These are phyloP conservation scores for Bondarzewia mesenterica DNA, from an alignment of 1,284 basidiomycete species.

Conservation along the genomic window DNA sequence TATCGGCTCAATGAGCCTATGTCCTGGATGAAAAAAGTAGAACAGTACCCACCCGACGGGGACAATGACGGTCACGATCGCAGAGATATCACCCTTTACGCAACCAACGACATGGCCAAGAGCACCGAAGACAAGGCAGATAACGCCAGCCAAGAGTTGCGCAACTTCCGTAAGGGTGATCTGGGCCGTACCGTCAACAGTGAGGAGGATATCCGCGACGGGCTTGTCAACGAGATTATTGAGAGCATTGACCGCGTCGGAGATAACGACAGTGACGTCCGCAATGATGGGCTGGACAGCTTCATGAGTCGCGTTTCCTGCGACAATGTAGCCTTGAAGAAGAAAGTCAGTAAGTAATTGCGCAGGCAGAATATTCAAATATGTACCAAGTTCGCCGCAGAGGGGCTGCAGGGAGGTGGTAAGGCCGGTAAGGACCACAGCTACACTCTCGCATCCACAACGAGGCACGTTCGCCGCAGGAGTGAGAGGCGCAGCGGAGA, in stretches of 20 bases:
- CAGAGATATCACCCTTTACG: slow-evolving; percentile 17
- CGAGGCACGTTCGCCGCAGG: slow-evolving; percentile 6
- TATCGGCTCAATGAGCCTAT: background rate
- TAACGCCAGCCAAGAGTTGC: slow-evolving; percentile 19
- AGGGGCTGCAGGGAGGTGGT: slow-evolving; percentile 17
- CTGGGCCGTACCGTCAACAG: slow-evolving; percentile 20
- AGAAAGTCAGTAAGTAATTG: slow-evolving; percentile 6
- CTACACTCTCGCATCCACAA: slow-evolving; percentile 14
- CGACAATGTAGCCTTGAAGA: slow-evolving; percentile 20
- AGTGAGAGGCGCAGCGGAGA: slow-evolving; percentile 18
- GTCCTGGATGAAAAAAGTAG: background rate
- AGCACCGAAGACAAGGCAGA: slow-evolving; percentile 23
- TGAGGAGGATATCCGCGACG: slow-evolving; percentile 22
- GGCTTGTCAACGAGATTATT: slow-evolving; percentile 26
- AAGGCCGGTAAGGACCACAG: slow-evolving; percentile 17
- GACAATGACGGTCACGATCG: slow-evolving; percentile 19
- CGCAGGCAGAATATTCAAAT: slow-evolving; percentile 4
- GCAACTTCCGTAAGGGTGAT: slow-evolving; percentile 24
- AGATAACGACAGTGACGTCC: slow-evolving; percentile 24
- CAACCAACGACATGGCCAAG: slow-evolving; percentile 23
- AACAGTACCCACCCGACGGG: slow-evolving; percentile 22
- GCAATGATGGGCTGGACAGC: slow-evolving; percentile 20
- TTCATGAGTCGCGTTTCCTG: slow-evolving; percentile 23
- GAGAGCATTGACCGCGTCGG: slow-evolving; percentile 22
- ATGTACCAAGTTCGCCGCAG: slow-evolving; percentile 22